Evolutionary conservation across 2,329 filamentous ascomycete species (phyloP), one percentile per base, ranked within the genome.

Genomic region (Fusarium lateritium): DNA sequence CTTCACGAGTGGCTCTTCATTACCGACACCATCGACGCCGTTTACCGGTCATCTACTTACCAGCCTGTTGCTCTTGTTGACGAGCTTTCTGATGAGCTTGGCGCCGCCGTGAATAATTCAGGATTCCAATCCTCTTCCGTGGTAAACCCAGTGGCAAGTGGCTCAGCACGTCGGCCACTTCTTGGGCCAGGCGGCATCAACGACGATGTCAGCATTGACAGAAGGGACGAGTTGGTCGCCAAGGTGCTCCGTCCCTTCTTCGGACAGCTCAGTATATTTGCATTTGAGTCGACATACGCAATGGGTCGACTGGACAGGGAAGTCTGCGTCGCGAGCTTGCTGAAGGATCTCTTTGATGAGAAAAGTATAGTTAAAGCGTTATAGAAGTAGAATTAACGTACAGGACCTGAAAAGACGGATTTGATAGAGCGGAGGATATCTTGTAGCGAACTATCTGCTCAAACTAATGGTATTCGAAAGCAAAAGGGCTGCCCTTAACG

Each of bases 1-100:
- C 87, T 98, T n/a, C 92, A 97, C 75, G 94, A 98, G 82, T 99
- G 96, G 96, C 88, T 98, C 6, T 99, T 97, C 79, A 91, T 99
- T 56, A 97, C 94, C 3, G 96, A 99, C 79, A 98, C 95, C 15
- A 94, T 98, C 69, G 96, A 99, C 74, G 94, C 96, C 2, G 92
- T 99, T 34, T 97, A 99, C 79, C 90, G 92, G 14, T 90, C 93
- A 1, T 81, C 88, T 15, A 83, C 84, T 52, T 91, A 91, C 81
- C 86, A 89, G 63, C 87, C 93, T 2, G 83, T 92, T 4, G 93
- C 93, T 4, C 86, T 98, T 7, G 91, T 92, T 1, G 96, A 98
- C 73, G 92, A 96, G 74, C 84, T 97, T 10, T 91, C 93, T 0
- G 93, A 97, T 70, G 90, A 91, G 57, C 83, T 97, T 2, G 89